Base-by-base conservation (phyloP, 1,284 basidiomycete species). In the Cutaneotrichosporon cutaneum region DNA sequence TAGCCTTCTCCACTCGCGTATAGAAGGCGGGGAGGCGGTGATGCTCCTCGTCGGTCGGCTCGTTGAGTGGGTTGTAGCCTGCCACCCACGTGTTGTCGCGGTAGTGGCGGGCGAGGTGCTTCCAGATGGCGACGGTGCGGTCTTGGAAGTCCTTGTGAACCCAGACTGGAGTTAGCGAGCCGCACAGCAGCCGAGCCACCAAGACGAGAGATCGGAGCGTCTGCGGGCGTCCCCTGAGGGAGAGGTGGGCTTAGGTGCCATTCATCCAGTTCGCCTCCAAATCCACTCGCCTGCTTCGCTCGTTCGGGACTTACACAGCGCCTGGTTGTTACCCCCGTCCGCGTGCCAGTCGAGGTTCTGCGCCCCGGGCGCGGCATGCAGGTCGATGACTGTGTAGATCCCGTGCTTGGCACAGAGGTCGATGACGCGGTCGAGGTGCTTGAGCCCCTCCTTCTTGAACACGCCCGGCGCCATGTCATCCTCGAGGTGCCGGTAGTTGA, bases 81-180 rank as follows among this genome's bases (percentile, higher is more conserved):
- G 73, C 73, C 21, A 81, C 76, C 88, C 88, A 90, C 48, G 82
- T 75, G 70, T 90, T 87, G 60, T 83, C 82, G 60, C 81, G 84
- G 78, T 90, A 89, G 68, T 85, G 85, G 39, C 50, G 57, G 0
- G 88, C 86, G n/a, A 90, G 80, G 68, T 86, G 78, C 56, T 81
- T 82, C 88, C 89, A 90, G 32, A 90, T 82, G 83, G 85, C 85
- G 45, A 89, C 78, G 3, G 85, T 75, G 5, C 88, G 82, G 71
- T 90, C 87, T 74, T 90, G 88, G 75, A 89, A 89, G 73, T 90
- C 88, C 68, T 85, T 88, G 79, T 89, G 88, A 13, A 81, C 81
- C 87, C 87, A 90, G 78, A 90, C 87, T 69, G 81, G 77, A 2
- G 33, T 59, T 30, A 62, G 61, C 22, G 8, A 1, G 21, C 30